A percentile compares a stretch with the other conserved stretches of the same genome.
Conservation (phyloP, 257 asterid genomes). For the Sherardia arvensis region DNA sequence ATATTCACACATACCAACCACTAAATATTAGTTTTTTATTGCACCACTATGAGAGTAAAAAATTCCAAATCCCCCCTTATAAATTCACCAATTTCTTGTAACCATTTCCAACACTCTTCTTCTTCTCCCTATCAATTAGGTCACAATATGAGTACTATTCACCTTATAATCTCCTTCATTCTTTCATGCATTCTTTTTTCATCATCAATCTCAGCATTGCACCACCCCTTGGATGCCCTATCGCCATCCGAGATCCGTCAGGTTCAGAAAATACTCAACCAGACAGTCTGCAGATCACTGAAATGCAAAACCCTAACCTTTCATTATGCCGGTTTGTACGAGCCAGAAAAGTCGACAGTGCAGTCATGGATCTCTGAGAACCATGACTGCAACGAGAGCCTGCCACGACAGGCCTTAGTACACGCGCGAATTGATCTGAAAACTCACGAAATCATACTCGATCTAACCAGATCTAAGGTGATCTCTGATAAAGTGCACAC, state of each 20-base stretch:
- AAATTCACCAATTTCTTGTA: not conserved
- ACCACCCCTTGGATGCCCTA: conserved; percentile 54
- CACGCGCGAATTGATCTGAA: conserved; percentile 19
- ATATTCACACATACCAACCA: no score
- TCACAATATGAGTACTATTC: not conserved
- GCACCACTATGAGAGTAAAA: not conserved
- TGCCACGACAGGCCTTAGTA: conserved; percentile 36
- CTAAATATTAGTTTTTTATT: no score
- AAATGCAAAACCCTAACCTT: conserved; percentile 25
- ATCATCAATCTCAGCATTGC: conserved; percentile 2
- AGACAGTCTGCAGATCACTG: conserved; percentile 2
- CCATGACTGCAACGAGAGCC: not conserved
- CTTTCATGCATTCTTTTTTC: conserved; percentile 13
- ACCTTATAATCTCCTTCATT: not conserved
- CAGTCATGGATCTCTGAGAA: conserved; percentile 19
- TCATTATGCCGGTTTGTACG: conserved; percentile 62
- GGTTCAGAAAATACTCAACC: conserved; percentile 26
- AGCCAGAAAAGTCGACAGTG: conserved; percentile 36
- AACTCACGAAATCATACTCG: conserved; percentile 39
- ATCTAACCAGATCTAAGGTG: conserved; percentile 15
- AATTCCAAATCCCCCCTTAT: not conserved
- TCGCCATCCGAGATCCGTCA: conserved; percentile 37
- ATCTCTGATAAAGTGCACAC: conserved; percentile 18
- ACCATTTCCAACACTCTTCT: not conserved
- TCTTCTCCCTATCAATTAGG: not conserved